Evolutionary conservation across 2,329 filamentous ascomycete genomes (phyloP), one percentile per base, ranked within the genome.

Genomic region (Aquanectria penicillioides): DNA sequence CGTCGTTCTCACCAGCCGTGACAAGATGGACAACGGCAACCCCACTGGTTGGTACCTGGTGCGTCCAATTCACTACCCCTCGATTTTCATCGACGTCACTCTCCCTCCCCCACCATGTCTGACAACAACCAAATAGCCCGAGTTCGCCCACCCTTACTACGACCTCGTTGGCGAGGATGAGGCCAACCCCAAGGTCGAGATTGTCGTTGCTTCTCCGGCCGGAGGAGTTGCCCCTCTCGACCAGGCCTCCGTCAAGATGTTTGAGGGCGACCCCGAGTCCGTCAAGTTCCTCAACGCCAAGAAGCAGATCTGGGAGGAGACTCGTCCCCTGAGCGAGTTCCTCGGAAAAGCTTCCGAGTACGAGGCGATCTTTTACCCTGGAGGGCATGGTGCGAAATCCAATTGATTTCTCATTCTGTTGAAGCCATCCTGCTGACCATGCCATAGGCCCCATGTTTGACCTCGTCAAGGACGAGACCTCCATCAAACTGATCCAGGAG

Each of bases 1-100:
- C 77, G 77, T 92, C 73, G 86, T 93, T 57, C 85, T 92, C 61
- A 90, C 87, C 64, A 92, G 88, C 60, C 81, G 85, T 73, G 75
- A 73, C 71, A 75, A 78, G 73, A 80, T 86, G 66, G 62, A 77
- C 66, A 78, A 80, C 38, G 79, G 79, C 69, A 78, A 79, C 68
- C 82, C 83, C 9, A 91, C 89, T 0, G 90, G 90, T 63, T 92
- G 89, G 89, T 92, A 86, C 71, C 78, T 92, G 68, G 86, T 89
- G 78, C 44, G 78, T 61, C n/a, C n/a, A n/a, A n/a, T n/a, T n/a
- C n/a, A n/a, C n/a, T 36, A 5, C 12, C 8, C 20, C 11, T 4
- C 11, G n/a, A 25, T 49, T 8, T 17, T 9, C 11, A 37, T 33
- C 18, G n/a, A 28, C 48, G 37, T 25, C n/a, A 26, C 18, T 34